Conservation (phyloP, 768 basidiomycete genomes). For the Russula ochroleuca region DNA sequence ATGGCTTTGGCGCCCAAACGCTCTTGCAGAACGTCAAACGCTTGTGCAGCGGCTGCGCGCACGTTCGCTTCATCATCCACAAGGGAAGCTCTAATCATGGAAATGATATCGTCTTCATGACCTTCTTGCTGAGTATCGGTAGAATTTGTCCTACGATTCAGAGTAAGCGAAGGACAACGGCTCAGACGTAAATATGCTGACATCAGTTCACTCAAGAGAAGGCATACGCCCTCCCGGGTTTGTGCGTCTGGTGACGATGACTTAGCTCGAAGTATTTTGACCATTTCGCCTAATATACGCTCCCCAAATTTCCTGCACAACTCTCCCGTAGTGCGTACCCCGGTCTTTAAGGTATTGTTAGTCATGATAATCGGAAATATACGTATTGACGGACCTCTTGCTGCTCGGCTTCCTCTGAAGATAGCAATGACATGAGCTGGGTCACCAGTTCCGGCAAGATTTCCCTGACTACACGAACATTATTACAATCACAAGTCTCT, state of each 20-base stretch:
- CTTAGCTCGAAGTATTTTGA: slow-evolving; percentile 68
- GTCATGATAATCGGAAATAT: not conserved
- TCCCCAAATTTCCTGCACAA: slow-evolving; percentile 95
- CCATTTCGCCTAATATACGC: slow-evolving; percentile 76
- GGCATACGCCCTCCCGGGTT: slow-evolving; percentile 79
- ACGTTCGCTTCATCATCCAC: slow-evolving; percentile 87
- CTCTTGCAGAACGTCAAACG: slow-evolving; percentile 91
- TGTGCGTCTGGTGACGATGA: slow-evolving; percentile 57
- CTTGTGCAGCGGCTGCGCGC: slow-evolving; percentile 81
- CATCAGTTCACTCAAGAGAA: slow-evolving; percentile 87
- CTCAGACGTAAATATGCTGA: slow-evolving; percentile 36
- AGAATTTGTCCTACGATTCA: slow-evolving; percentile 64
- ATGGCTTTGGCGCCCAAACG: slow-evolving; percentile 87
- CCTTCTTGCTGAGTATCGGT: slow-evolving; percentile 80
- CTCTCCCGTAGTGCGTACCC: slow-evolving; percentile 82
- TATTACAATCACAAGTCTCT: not conserved
- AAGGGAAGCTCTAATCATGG: slow-evolving; percentile 75
- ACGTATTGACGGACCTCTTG: slow-evolving; percentile 59
- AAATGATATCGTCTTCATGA: slow-evolving; percentile 84
- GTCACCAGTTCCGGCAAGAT: slow-evolving; percentile 80
- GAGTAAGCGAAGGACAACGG: slow-evolving; percentile 12
- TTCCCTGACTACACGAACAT: slow-evolving; percentile 62
- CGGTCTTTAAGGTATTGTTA: slow-evolving; percentile 51
- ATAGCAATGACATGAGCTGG: slow-evolving; percentile 74
- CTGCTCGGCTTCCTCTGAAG: slow-evolving; percentile 77